Percentiles rank a stretch among this genome's conserved stretches.
Evolutionary conservation across 75 land plant species (phyloP).

Genomic region (Cunninghamia lanceolata): DNA sequence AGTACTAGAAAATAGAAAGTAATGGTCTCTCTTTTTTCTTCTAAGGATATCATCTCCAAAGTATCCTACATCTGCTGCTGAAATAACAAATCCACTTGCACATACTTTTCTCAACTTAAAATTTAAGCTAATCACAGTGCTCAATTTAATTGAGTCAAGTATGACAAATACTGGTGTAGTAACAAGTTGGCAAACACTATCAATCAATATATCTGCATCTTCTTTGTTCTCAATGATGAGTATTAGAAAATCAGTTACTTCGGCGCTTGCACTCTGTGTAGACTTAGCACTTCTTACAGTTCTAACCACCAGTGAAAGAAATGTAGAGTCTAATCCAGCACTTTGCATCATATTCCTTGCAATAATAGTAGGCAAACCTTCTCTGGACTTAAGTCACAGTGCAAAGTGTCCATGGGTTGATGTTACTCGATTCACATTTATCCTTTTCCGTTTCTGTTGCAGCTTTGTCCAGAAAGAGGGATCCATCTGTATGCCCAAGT

Average conservation of each 20-base stretch:
- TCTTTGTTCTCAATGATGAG: constrained; percentile 21
- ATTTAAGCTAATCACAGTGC: neutral
- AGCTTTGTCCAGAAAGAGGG: too few species aligned
- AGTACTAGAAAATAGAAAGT: constrained; percentile 19
- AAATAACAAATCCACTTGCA: constrained; percentile 74
- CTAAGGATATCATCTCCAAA: constrained; percentile 29
- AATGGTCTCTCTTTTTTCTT: constrained; percentile 17
- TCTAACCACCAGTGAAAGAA: constrained; percentile 83
- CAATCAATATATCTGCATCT: constrained; percentile 12
- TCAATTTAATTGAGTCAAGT: constrained; percentile 13
- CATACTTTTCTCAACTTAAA: constrained; percentile 49
- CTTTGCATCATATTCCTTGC: constrained; percentile 87
- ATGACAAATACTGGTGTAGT: constrained; percentile 63
- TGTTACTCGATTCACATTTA: too few species aligned
- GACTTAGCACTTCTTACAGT: constrained; percentile 49
- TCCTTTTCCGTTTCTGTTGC: too few species aligned
- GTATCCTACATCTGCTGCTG: constrained; percentile 35
- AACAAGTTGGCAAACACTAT: constrained; percentile 36
- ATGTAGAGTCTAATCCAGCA: constrained; percentile 53
- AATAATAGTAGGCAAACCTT: constrained; percentile 88
- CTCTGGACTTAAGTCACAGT: too few species aligned
- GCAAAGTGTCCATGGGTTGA: too few species aligned
- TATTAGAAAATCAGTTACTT: constrained; percentile 92
- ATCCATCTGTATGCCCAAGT: too few species aligned
- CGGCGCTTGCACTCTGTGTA: constrained; percentile 71